phyloP scores from a whole-genome alignment of 441 rosid species.

The Mallotus repandus region DNA sequence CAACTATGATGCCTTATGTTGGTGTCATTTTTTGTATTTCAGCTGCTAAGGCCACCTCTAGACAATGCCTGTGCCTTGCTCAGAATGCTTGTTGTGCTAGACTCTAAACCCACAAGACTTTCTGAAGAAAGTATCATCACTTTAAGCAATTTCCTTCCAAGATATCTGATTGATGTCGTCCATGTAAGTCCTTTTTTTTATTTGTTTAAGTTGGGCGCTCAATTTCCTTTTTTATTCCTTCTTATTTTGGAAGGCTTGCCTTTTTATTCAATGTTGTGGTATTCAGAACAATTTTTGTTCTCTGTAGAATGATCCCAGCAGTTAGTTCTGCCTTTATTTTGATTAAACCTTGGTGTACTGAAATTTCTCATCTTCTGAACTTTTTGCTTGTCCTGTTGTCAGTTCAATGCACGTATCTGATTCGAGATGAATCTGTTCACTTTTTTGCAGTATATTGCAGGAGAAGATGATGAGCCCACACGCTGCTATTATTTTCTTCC shows the following conservation, averaged over 20 bases:
- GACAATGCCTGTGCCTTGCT: slow-evolving; percentile 79
- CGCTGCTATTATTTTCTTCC: slow-evolving; percentile 55
- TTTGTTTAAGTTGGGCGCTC: background rate
- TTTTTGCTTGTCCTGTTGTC: background rate
- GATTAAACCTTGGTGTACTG: too few relatives aligned
- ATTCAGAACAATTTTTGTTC: background rate
- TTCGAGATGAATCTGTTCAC: slow-evolving; percentile 11
- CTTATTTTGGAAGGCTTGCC: background rate
- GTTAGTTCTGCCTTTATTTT: background rate
- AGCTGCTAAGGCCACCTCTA: slow-evolving; percentile 50
- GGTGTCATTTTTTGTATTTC: slow-evolving; percentile 25
- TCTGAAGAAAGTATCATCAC: slow-evolving; percentile 52
- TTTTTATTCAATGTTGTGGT: background rate
- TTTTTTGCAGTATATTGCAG: slow-evolving; percentile 52
- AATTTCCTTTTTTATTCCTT: background rate
- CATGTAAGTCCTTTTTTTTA: slow-evolving; percentile 41
- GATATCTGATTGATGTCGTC: slow-evolving; percentile 57
- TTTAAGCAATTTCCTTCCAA: slow-evolving; percentile 54
- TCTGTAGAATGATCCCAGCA: background rate
- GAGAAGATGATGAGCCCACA: slow-evolving; percentile 37
- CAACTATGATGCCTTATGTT: slow-evolving; percentile 2
- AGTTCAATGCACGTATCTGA: background rate
- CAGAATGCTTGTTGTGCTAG: slow-evolving; percentile 58
- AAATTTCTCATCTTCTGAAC: background rate
- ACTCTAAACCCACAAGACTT: slow-evolving; percentile 69